Base-by-base conservation (phyloP, 148 eudicot species). In the Rhododendron simsii region DNA sequence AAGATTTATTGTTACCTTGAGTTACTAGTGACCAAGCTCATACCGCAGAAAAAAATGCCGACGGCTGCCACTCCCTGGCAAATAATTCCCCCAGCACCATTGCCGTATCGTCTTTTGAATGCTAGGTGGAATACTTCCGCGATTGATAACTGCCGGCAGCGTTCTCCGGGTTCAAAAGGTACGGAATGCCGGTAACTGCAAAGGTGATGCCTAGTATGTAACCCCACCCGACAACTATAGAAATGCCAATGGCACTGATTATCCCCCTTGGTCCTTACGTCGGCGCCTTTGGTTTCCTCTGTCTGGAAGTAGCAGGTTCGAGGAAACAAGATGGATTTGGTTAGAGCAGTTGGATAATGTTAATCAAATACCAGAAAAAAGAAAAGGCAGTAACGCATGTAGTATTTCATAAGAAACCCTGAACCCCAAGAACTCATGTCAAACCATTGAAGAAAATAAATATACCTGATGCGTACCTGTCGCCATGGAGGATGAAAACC, bases 1-100 rank as follows among this genome's bases (percentile, higher is more conserved):
- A 77, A 55, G 18, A 81, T 85, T 85, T 78, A 7, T 41, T n/a
- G 28, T 45, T 91, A 97, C 99, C 99, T 95, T 12, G 99, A 97
- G 87, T 97, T 97, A 92, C 99, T 97, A 61, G 98, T 97, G 23
- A 97, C 87, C 37, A 95, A 95, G 80, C 98, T 93, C 99, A 97
- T 97, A 85, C 95, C 98, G 86, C 99, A 94, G 89, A 97, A 97
- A 84, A 95, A 97, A 77, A 97, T 92, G 44, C 95, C 99, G 20
- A 97, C 93, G 63, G 95, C 98, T 37, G 93, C 94, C 48, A 97
- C 88, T 21, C 98, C 92, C 82, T 95, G 92, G 89, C 99, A 94
- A 83, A 95, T 15, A 51, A 95, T 93, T 28, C 99, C 99, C 55
- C 98, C 98, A 81, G 85, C 86, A 23, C 98, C 99, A 88, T 69